Conservation (phyloP, 2,329 filamentous ascomycete species). For the Dendrostoma leiphaemia region DNA sequence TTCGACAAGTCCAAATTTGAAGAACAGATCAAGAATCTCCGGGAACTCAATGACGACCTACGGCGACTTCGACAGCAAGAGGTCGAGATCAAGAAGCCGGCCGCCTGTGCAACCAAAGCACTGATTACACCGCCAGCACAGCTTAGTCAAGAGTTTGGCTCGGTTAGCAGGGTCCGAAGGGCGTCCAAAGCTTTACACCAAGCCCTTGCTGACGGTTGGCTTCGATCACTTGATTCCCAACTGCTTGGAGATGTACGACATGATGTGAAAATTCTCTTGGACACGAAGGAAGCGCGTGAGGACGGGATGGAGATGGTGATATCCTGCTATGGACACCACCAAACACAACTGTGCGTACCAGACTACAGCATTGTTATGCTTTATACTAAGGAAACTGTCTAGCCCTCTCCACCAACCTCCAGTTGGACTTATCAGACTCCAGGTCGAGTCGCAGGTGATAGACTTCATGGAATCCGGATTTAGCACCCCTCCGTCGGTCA, state of each 20-base stretch:
- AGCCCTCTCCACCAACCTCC: neutral
- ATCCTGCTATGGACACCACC: neutral
- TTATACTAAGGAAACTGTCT: neutral
- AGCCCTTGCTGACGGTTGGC: constrained; percentile 3
- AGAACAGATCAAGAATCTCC: neutral
- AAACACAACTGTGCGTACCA: neutral
- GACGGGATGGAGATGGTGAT: constrained; percentile 8
- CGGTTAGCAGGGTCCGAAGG: neutral
- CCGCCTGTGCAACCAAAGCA: too few species aligned
- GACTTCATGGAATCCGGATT: neutral
- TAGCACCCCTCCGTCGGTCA: neutral
- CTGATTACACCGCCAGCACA: too few species aligned
- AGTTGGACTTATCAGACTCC: neutral
- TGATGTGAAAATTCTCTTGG: constrained; percentile 6
- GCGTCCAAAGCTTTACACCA: constrained; percentile 11
- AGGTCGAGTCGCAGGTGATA: neutral
- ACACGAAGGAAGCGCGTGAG: neutral
- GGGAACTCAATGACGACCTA: neutral
- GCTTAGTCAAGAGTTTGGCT: constrained; percentile 2
- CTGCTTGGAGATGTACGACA: neutral
- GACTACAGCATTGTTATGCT: neutral
- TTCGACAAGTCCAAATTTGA: constrained; percentile 2
- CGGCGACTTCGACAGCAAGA: neutral
- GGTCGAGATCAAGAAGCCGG: neutral
- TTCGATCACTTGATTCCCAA: neutral